Conservation (phyloP, 345 rosid genomes). For the Corymbia maculata region DNA sequence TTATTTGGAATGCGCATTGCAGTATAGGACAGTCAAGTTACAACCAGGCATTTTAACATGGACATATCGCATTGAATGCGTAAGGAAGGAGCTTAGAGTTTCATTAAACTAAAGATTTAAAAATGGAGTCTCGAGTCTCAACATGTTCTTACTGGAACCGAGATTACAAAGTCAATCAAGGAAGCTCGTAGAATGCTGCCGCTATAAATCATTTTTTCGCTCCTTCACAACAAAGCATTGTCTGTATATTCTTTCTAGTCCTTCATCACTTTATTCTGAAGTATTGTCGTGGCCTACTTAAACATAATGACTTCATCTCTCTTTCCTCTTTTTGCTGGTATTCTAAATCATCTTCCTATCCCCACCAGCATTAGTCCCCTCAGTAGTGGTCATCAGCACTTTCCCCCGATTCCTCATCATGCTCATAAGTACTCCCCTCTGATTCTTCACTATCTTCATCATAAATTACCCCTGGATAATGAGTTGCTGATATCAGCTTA, state of each 20-base stretch:
- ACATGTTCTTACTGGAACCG: not conserved
- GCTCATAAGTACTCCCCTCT: not conserved
- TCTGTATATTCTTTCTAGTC: not conserved
- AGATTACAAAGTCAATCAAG: not conserved
- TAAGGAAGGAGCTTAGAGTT: not conserved
- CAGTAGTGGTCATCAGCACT: not conserved
- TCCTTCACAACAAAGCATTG: not conserved
- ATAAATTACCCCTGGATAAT: conserved; percentile 3
- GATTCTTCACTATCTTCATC: conserved; percentile 3
- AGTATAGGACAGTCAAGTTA: not conserved
- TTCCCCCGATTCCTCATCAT: not conserved
- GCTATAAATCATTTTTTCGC: not conserved
- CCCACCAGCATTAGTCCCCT: not conserved
- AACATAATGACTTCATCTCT: not conserved
- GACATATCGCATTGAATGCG: not conserved
- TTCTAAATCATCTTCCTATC: not conserved
- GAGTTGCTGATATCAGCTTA: not conserved
- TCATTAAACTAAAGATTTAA: not conserved
- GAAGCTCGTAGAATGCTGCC: not conserved
- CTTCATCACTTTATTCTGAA: not conserved
- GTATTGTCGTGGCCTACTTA: not conserved
- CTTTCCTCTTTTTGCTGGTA: not conserved
- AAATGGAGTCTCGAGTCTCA: not conserved
- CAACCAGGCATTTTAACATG: not conserved
- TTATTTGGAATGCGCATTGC: not conserved